Base-by-base conservation (phyloP, 2,329 filamentous ascomycete genomes). In the Aspergillus japonicus region DNA sequence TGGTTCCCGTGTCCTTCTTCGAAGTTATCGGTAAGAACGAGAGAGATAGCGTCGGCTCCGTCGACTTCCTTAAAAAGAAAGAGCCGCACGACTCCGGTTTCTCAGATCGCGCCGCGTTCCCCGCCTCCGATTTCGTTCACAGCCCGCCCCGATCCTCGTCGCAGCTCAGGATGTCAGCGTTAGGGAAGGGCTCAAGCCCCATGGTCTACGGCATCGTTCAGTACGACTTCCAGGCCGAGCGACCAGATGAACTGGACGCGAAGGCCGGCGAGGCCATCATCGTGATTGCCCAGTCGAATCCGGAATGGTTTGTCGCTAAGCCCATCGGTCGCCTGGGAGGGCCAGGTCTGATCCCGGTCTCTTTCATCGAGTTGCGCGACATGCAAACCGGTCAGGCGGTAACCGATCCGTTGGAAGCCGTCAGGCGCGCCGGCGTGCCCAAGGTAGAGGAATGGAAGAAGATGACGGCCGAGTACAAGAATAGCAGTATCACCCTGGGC, bases 381-480 rank as follows among this genome's bases (percentile, higher is more conserved):
- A 96, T 97, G 89, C 86, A 87, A 5, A 92, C 91, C 0, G 92
- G 94, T 54, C 86, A 90, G 66, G 85, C 93, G 0, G 92, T 97
- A 1, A 76, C 85, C 19, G 92, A 98, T 74, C 87, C 94, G 0
- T 83, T 90, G 26, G 93, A 93, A 31, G 94, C 95, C 1, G 91
- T 99, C 58, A 86, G 87, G 68, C 88, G 89, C 68, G 95, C 95
- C 1, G 93, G 94, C 21, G 93, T 99, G 7, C 95, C 95, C 12
- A 89, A 89, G 70, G 95, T 99, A 3, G 95, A 99, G 73, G 95
- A 99, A 71, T 99, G 95, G 95, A 99, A 99, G 82, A 96, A 96
- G 79, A 97, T 97, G 92, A 93, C 95, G 0, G 94, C 94, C 58
- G 94, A 97, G 65, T 99, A 99, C 79, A 99, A 99, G 82, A 97